Evolutionary conservation across 73 alveolate species (phyloP), one percentile per base, ranked within the genome.

Genomic region (Paramecium tetraurelia): DNA sequence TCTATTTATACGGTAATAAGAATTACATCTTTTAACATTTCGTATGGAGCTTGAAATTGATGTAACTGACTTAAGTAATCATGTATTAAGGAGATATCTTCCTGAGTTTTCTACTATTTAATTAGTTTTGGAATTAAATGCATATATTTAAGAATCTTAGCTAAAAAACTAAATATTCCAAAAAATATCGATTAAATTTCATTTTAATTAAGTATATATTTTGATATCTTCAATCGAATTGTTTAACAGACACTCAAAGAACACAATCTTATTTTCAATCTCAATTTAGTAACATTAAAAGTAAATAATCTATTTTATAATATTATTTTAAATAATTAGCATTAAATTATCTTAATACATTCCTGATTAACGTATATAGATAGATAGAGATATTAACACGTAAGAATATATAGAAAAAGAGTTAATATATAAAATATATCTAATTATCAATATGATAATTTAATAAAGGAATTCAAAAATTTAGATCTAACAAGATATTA

Each of bases 111-210:
- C 38, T 41, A 46, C 3, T 24, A 14, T 44, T 80, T 80, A 63
- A 31, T 43, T 43, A 80, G 57, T 44, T 80, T 80, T 80, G 70
- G 46, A 7, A 80, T 80, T 75, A 75, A 75, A 75, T 75, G 87
- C 87, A 75, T 75, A 53, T 53, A 18, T 16, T 16, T n/a, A 53
- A 53, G 31, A 53, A 53, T 53, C 69, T 53, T 53, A n/a, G 31
- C 69, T 2, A n/a, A 53, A 53, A 18, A 53, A 53, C 69, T 53
- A n/a, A 53, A 53, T 53, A 53, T 18, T 18, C 69, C 5, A n/a
- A 53, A 18, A 53, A 18, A 53, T 18, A 53, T n/a, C 29, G 14
- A 53, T 18, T 16, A n/a, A 53, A 53, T n/a, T 53, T 53, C 21
- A 20, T 48, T 48, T 48, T 3, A 48, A 14, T 14, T 12, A 22